A percentile compares a stretch with the other conserved stretches of the same genome.
phyloP scores from a whole-genome alignment of 1,284 basidiomycete species.

The Malassezia nana region DNA sequence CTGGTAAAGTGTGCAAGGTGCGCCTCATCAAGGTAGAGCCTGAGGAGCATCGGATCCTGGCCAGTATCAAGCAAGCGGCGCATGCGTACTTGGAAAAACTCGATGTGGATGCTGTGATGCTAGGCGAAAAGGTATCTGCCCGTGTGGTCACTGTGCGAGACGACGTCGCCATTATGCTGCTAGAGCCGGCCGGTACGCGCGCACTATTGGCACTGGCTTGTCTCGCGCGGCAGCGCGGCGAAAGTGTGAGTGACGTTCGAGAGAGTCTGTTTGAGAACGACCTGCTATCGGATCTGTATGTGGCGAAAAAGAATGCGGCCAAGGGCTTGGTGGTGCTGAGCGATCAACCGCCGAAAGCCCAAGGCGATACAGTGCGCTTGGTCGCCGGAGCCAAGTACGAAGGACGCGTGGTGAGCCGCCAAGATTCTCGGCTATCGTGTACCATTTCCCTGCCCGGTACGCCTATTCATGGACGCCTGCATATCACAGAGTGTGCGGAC shows the following conservation, averaged over 20 bases:
- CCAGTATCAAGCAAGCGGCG: slow-evolving; percentile 72
- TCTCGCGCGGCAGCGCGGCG: slow-evolving; percentile 68
- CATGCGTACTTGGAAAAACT: slow-evolving; percentile 35
- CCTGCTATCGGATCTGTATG: slow-evolving; percentile 65
- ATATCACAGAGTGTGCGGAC: slow-evolving; percentile 66
- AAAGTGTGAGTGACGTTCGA: slow-evolving; percentile 63
- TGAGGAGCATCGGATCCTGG: slow-evolving; percentile 62
- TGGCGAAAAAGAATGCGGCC: slow-evolving; percentile 69
- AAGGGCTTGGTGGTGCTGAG: slow-evolving; percentile 25
- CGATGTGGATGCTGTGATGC: slow-evolving; percentile 36
- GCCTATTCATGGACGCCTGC: slow-evolving; percentile 27
- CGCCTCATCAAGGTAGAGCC: slow-evolving; percentile 66
- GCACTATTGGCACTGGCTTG: slow-evolving; percentile 77
- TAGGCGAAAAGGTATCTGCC: slow-evolving; percentile 40
- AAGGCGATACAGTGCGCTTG: slow-evolving; percentile 67
- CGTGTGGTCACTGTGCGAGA: slow-evolving; percentile 37
- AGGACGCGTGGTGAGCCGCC: slow-evolving; percentile 58
- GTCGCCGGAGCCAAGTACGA: slow-evolving; percentile 67
- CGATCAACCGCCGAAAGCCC: slow-evolving; percentile 58
- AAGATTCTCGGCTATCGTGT: slow-evolving; percentile 3
- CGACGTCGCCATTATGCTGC: slow-evolving; percentile 38
- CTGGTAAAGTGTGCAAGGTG: slow-evolving; percentile 69
- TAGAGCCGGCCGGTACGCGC: slow-evolving; percentile 56
- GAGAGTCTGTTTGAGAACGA: slow-evolving; percentile 62
- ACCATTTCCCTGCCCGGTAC: slow-evolving; percentile 19